Evolutionary conservation across 345 rosid species (phyloP).

Genomic region (Garcia nutans): DNA sequence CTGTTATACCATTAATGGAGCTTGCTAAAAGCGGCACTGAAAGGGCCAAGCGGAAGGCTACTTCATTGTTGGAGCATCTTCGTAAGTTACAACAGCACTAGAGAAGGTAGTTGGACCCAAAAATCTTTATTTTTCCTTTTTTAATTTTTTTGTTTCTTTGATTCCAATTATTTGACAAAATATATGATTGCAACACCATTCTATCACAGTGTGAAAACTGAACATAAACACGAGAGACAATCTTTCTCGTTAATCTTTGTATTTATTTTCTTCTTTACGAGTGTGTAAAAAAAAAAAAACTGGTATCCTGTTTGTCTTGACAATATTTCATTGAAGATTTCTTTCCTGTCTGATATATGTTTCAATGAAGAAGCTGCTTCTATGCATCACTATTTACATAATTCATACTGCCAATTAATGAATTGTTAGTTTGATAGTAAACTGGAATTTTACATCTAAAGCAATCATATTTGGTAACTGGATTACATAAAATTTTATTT

Average conservation of each 20-base stretch:
- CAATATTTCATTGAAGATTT: conserved; percentile 3
- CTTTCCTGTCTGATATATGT: not conserved
- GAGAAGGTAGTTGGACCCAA: conserved; percentile 19
- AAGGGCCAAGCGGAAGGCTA: conserved; percentile 83
- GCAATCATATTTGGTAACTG: too few species aligned
- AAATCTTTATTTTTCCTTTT: conserved; percentile 16
- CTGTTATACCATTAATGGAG: conserved; percentile 72
- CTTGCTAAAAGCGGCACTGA: conserved; percentile 80
- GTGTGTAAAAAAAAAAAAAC: conserved; percentile 36
- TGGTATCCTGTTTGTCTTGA: conserved; percentile 20
- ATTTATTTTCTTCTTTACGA: conserved; percentile 26
- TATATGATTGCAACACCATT: conserved; percentile 14
- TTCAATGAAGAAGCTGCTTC: not conserved
- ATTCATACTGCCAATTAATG: not conserved
- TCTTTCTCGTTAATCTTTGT: conserved; percentile 32
- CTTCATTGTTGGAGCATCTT: conserved; percentile 71
- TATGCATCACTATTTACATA: not conserved
- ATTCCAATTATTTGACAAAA: conserved; percentile 35
- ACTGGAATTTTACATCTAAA: not conserved
- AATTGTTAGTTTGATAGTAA: not conserved
- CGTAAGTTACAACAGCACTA: conserved; percentile 44
- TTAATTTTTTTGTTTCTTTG: not conserved
- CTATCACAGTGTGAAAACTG: conserved; percentile 20
- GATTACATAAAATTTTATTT: too few species aligned
- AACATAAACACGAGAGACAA: conserved; percentile 38